Percentiles rank a stretch among this genome's conserved stretches.
Evolutionary conservation across 345 rosid genomes (phyloP).

Genomic region (Gossypioides kirkii): DNA sequence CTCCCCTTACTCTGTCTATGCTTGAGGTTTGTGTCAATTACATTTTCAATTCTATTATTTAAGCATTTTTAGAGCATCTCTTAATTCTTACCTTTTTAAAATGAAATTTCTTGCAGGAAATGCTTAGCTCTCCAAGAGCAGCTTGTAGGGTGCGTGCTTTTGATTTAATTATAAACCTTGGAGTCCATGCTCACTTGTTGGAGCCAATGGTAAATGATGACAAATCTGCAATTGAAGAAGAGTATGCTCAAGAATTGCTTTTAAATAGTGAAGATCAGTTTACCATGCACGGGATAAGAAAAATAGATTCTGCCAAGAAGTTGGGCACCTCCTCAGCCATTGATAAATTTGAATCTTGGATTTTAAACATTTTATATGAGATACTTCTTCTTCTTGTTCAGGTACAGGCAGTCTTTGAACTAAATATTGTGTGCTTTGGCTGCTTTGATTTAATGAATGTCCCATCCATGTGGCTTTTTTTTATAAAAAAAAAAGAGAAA

Average conservation of each 20-base stretch:
- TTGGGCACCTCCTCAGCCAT: slow-evolving; percentile 58
- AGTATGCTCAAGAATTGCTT: slow-evolving; percentile 65
- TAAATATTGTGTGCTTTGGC: not conserved
- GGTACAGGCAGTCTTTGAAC: slow-evolving; percentile 35
- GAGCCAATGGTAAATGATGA: slow-evolving; percentile 73
- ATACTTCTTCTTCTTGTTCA: slow-evolving; percentile 93
- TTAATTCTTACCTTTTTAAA: slow-evolving; percentile 14
- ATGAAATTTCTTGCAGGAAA: slow-evolving; percentile 56
- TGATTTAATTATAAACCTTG: slow-evolving; percentile 92
- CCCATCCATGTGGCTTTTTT: not conserved
- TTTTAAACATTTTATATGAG: slow-evolving; percentile 78
- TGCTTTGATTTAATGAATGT: not conserved
- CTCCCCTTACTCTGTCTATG: slow-evolving; percentile 95
- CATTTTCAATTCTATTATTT: not conserved
- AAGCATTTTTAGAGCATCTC: slow-evolving; percentile 15
- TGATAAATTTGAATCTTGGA: slow-evolving; percentile 83
- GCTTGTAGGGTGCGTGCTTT: slow-evolving; percentile 84
- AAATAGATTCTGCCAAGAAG: slow-evolving; percentile 45
- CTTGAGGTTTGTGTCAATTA: slow-evolving; percentile 62
- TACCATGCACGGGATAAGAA: slow-evolving; percentile 43
- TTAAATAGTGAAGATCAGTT: slow-evolving; percentile 53
- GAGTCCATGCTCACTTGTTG: slow-evolving; percentile 90
- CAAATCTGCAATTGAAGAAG: slow-evolving; percentile 77
- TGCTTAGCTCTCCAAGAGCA: slow-evolving; percentile 76
- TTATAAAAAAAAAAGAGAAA: no score